phyloP scores from a whole-genome alignment of 768 basidiomycete species.

The Mycena floridula region DNA sequence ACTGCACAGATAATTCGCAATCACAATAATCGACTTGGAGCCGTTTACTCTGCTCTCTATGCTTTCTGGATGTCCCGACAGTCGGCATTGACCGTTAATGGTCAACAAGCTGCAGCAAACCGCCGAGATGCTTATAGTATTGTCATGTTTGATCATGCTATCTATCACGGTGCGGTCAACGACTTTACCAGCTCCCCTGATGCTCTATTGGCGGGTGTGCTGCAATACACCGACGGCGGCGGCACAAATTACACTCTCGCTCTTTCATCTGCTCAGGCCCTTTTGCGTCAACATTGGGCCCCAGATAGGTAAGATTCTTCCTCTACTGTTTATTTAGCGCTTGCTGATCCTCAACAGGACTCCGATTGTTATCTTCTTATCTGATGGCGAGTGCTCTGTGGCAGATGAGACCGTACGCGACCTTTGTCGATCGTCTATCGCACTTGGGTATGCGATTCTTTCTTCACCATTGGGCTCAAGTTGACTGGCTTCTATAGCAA shows the following conservation, averaged over 20 bases:
- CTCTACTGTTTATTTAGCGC: not conserved
- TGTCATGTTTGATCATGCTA: slow-evolving; percentile 32
- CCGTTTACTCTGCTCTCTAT: slow-evolving; percentile 50
- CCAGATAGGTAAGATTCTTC: slow-evolving; percentile 33
- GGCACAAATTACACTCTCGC: slow-evolving; percentile 43
- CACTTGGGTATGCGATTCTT: slow-evolving; percentile 30
- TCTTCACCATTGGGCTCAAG: not conserved
- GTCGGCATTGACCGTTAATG: slow-evolving; percentile 21
- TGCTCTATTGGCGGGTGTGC: slow-evolving; percentile 31
- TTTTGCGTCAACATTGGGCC: slow-evolving; percentile 45
- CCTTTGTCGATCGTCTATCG: slow-evolving; percentile 34
- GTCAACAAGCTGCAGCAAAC: slow-evolving; percentile 10
- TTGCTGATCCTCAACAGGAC: slow-evolving; percentile 22
- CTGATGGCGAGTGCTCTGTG: slow-evolving; percentile 44
- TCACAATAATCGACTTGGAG: slow-evolving; percentile 47
- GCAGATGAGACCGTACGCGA: slow-evolving; percentile 30
- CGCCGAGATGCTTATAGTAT: slow-evolving; percentile 54
- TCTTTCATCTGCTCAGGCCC: slow-evolving; percentile 22
- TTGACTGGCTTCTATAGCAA: slow-evolving; percentile 27
- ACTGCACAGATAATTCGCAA: slow-evolving; percentile 27
- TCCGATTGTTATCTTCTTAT: slow-evolving; percentile 51
- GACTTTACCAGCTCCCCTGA: slow-evolving; percentile 42
- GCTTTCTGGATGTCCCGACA: slow-evolving; percentile 52
- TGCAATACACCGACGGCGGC: slow-evolving; percentile 21
- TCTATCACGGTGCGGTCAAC: slow-evolving; percentile 26